These are phyloP conservation scores for Naganishia sp. DNA, from an alignment of 1,284 basidiomycete genomes.

Conservation along the genomic window DNA sequence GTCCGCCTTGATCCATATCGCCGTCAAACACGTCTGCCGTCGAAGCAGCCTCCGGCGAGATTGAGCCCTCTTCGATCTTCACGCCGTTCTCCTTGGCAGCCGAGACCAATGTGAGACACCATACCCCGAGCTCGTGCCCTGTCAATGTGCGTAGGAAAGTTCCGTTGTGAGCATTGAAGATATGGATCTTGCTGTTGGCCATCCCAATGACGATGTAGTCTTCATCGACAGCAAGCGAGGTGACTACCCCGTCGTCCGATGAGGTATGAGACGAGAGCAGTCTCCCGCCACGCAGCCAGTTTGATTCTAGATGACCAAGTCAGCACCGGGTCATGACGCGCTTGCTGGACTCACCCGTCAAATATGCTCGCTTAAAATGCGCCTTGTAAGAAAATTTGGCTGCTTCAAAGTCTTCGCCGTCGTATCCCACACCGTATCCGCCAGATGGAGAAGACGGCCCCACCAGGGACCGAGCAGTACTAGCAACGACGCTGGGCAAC, in stretches of 20 bases:
- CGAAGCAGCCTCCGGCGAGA: neutral
- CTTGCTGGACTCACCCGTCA: constrained; percentile 62
- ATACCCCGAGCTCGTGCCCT: constrained; percentile 87
- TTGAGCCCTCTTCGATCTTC: constrained; percentile 10
- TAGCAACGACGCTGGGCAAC: constrained; percentile 25
- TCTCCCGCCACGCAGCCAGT: constrained; percentile 80
- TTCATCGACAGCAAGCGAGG: constrained; percentile 79
- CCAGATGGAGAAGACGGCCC: constrained; percentile 4
- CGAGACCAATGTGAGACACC: constrained; percentile 76
- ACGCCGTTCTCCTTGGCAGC: neutral
- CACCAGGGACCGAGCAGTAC: constrained; percentile 5
- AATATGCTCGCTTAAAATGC: constrained; percentile 76
- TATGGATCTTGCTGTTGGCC: constrained; percentile 81
- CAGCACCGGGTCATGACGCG: neutral
- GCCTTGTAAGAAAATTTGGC: constrained; percentile 42
- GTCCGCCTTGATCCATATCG: neutral
- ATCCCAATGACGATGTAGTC: constrained; percentile 88
- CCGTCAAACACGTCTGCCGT: neutral
- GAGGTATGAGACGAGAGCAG: constrained; percentile 73
- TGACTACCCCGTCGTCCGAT: constrained; percentile 74
- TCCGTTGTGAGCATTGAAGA: constrained; percentile 81
- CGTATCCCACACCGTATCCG: constrained; percentile 25
- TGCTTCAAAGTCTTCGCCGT: constrained; percentile 27
- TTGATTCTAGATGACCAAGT: constrained; percentile 62
- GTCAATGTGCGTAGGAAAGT: constrained; percentile 73